Evolutionary conservation across 768 basidiomycete species (phyloP).

Genomic region (Russula brevipes): DNA sequence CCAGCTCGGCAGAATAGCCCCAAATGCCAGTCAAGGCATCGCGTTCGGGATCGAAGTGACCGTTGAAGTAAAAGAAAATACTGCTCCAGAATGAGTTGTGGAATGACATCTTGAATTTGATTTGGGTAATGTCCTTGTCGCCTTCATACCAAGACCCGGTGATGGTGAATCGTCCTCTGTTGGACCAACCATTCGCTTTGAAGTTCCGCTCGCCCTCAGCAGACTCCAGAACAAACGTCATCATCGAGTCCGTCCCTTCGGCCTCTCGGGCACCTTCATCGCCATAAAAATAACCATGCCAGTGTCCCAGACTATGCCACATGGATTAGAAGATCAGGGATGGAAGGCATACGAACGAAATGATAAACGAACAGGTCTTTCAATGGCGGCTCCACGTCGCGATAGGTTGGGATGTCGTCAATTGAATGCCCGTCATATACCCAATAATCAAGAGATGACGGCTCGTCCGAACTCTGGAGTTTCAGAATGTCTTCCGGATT

Average conservation of each 20-base stretch:
- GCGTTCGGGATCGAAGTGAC: slow-evolving; percentile 7
- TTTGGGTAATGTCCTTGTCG: slow-evolving; percentile 15
- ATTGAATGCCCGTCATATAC: slow-evolving; percentile 17
- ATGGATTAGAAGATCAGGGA: neutral
- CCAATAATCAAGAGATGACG: slow-evolving; percentile 6
- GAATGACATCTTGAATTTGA: slow-evolving; percentile 24
- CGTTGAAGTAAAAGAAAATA: slow-evolving; percentile 12
- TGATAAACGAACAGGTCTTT: slow-evolving; percentile 3
- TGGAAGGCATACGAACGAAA: neutral
- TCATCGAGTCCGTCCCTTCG: neutral
- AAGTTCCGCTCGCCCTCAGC: slow-evolving; percentile 12
- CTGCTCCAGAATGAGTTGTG: neutral
- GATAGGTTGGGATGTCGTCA: neutral
- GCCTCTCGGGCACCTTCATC: neutral
- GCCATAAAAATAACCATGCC: slow-evolving; percentile 20
- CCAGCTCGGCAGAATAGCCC: neutral
- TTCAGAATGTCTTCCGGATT: slow-evolving; percentile 10
- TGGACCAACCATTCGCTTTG: slow-evolving; percentile 14
- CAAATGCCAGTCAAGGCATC: slow-evolving; percentile 13
- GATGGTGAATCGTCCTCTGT: slow-evolving; percentile 21
- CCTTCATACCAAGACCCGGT: slow-evolving; percentile 20
- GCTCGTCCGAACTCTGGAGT: neutral
- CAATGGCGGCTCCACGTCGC: slow-evolving; percentile 5
- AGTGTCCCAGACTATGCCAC: slow-evolving; percentile 12
- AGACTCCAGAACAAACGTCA: slow-evolving; percentile 15